Evolutionary conservation across 116 monocot genomes (phyloP), one percentile per base, ranked within the genome.

Genomic region (Zostera marina): DNA sequence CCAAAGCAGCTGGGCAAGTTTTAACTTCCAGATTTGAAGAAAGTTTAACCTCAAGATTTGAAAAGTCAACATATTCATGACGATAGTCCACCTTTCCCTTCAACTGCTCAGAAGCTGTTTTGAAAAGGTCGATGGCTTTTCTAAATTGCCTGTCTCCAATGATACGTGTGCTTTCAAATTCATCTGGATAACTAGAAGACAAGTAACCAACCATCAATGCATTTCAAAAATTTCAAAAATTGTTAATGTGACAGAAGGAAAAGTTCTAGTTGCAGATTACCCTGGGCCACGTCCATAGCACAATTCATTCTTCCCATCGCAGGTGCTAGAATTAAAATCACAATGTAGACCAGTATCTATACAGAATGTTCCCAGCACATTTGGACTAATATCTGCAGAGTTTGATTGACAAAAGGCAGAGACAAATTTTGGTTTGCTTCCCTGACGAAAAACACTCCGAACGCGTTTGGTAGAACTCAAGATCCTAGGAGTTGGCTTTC

Each of bases 1-100:
- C 98, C 98, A 98, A 81, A n/a, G 98, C 91, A 53, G 98, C 98
- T 42, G 98, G 98, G 53, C 98, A 98, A 55, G 98, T 98, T 67
- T 77, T 79, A 22, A 69, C 83, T 41, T 68, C 63, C 59, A 75
- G 41, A 41, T 71, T 68, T 47, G 71, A 69, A 62, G 74, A 42
- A 61, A 98, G 51, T 0, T 62, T 49, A 15, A 91, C 98, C 26
- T 87, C 69, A 54, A 90, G 80, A 41, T 98, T 51, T 42, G 98
- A 86, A 24, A 98, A 58, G 64, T 98, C 74, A 40, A 98, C 39
- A 44, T 75, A 90, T 7, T 81, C 67, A 40, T 98, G 98, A 26
- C 76, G 88, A 70, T 57, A 91, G 15, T 79, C 83, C 67, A 98
- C 62, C 66, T 81, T 81, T 20, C 98, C 98, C 54, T 75, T 66